Base-by-base conservation (phyloP, 768 basidiomycete species). In the Russula emetica region DNA sequence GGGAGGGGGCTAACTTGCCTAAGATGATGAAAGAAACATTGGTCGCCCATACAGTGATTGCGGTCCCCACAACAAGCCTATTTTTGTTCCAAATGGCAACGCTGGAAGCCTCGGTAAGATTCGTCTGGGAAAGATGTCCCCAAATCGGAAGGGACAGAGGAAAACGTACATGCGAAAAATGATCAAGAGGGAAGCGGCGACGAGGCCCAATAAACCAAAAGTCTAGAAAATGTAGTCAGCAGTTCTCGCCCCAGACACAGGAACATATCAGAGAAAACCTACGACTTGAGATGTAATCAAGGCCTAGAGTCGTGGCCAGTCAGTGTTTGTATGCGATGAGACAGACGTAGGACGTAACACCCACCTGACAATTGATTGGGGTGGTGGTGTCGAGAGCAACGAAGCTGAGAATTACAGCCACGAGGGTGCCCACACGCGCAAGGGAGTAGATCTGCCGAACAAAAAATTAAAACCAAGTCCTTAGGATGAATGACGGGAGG, bases 81-180 rank as follows among this genome's bases (percentile, higher is more conserved):
- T 53, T 22, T 32, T 22, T 53, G 20, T 53, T 53, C 52, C 52
- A 53, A 36, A 53, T 53, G 52, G 52, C 52, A 13, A 53, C 14
- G n/a, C 52, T 53, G 13, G 32, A 22, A 36, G n/a, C 20, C 32
- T 53, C 13, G 2, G 13, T 53, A n/a, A 36, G 52, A n/a, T 13
- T 49, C 22, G n/a, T 30, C n/a, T 34, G 10, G 30, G 51, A 53
- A 53, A 32, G 5, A 51, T 30, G 28, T 5, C 3, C 16, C 28
- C 30, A 3, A 16, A 3, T 52, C 10, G 20, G 52, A n/a, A 22
- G 9, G n/a, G 18, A 51, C 20, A 32, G 28, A 24, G 22, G 4
- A 28, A 32, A 11, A 34, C 52, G 20, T 11, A 53, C 52, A 53
- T n/a, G 30, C 52, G 52, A 34, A 53, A 22, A 11, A 53, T 20